Percentiles rank a stretch among this genome's conserved stretches.
Evolutionary conservation across 306 rosid species (phyloP).

Genomic region (Malus sieversii): DNA sequence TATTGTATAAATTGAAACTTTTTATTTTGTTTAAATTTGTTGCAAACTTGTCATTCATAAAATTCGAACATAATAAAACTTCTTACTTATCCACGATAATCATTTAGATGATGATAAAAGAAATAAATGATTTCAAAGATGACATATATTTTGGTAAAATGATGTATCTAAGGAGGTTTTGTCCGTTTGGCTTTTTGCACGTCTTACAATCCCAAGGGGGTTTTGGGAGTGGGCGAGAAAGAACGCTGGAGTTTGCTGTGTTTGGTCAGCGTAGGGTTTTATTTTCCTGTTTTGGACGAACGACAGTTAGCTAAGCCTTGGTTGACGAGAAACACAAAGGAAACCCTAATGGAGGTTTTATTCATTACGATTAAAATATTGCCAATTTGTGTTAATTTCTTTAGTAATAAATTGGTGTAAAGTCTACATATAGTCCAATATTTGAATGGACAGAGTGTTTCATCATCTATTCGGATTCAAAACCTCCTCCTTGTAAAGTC

Average conservation of each 20-base stretch:
- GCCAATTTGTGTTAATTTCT: background rate
- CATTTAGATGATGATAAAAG: no score
- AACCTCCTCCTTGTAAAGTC: background rate
- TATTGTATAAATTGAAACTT: no score
- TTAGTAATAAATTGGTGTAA: background rate
- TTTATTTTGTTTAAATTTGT: no score
- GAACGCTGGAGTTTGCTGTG: background rate
- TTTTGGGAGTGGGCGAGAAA: background rate
- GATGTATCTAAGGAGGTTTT: background rate
- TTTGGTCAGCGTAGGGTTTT: background rate
- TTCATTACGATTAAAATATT: background rate
- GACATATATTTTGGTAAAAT: no score
- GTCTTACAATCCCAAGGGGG: background rate
- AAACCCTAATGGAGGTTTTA: background rate
- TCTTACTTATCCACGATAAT: no score
- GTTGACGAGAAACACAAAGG: background rate
- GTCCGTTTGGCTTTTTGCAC: background rate
- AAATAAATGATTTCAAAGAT: no score
- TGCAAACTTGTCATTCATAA: accelerated
- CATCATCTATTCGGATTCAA: no score
- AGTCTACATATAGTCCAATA: background rate
- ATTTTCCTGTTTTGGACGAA: background rate
- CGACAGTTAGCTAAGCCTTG: background rate
- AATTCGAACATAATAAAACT: no score
- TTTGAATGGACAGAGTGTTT: no score